Percentiles rank a stretch among this genome's conserved stretches.
Evolutionary conservation across 73 alveolate species (phyloP).

Genomic region (Paramecium biaurelia): DNA sequence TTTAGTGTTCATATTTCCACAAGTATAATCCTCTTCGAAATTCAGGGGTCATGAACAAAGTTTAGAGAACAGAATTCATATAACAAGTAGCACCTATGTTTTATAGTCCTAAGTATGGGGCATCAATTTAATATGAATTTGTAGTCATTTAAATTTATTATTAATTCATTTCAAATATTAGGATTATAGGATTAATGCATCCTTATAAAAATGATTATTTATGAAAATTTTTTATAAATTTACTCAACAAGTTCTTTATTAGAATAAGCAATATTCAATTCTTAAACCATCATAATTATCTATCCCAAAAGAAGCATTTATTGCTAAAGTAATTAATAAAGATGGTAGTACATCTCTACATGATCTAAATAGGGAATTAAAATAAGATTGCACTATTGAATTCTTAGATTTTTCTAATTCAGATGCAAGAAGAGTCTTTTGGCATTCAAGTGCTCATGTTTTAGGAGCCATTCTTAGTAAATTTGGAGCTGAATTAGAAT

Average conservation of each 20-base stretch:
- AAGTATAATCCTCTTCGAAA: slow-evolving; percentile 82
- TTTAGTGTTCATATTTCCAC: slow-evolving; percentile 64
- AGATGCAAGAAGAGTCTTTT: not conserved
- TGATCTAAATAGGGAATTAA: not conserved
- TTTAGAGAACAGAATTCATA: slow-evolving; percentile 92
- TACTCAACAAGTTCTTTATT: not conserved
- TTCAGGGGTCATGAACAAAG: slow-evolving; percentile 95
- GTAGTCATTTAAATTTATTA: not conserved
- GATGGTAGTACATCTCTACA: not conserved
- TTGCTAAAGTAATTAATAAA: not conserved
- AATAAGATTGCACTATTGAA: not conserved
- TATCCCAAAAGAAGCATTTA: not conserved
- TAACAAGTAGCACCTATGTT: slow-evolving; percentile 93
- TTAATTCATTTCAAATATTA: not conserved
- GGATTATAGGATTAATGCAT: not conserved
- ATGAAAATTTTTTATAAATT: not conserved
- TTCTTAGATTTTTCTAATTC: not conserved
- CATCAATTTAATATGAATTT: not conserved
- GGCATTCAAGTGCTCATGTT: slow-evolving; percentile 2
- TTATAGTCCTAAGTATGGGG: slow-evolving; percentile 8
- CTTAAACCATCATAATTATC: not conserved
- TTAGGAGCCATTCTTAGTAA: not conserved
- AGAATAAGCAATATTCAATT: not conserved
- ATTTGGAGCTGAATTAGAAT: not conserved
- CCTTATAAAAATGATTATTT: not conserved